These are phyloP conservation scores for Singerocomus rubriflavus DNA, from an alignment of 1,284 basidiomycete genomes.

Conservation along the genomic window DNA sequence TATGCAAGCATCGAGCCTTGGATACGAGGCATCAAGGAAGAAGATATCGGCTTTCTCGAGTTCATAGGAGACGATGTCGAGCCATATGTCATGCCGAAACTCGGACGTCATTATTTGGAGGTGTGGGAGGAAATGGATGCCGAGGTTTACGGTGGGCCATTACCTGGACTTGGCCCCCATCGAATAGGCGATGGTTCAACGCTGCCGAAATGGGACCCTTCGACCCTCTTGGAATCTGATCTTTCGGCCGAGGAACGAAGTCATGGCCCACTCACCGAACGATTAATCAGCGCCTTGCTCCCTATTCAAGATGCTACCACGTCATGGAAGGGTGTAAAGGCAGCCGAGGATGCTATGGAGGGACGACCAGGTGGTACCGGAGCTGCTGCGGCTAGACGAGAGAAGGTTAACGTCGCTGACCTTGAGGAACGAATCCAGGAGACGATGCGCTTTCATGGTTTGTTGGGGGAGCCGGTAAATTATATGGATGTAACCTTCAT, in stretches of 20 bases:
- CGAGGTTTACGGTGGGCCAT: constrained; percentile 43
- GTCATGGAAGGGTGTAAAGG: constrained; percentile 74
- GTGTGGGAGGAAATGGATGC: constrained; percentile 91
- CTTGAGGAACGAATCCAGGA: constrained; percentile 68
- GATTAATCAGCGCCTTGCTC: constrained; percentile 75
- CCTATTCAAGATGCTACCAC: constrained; percentile 55
- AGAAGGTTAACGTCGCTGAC: constrained; percentile 70
- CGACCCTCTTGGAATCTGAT: constrained; percentile 63
- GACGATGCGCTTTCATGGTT: constrained; percentile 68
- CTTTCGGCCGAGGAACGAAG: constrained; percentile 66
- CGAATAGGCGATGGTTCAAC: constrained; percentile 25
- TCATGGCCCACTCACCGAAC: constrained; percentile 76
- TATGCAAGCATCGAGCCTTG: constrained; percentile 85
- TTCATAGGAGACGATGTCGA: constrained; percentile 86
- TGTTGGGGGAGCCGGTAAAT: constrained; percentile 57
- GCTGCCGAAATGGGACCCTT: constrained; percentile 64
- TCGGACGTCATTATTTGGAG: constrained; percentile 87
- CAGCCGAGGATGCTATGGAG: constrained; percentile 80
- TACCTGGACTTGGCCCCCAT: constrained; percentile 39
- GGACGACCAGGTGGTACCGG: constrained; percentile 71
- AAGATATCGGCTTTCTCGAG: constrained; percentile 87
- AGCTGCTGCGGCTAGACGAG: constrained; percentile 65
- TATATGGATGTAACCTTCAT: constrained; percentile 6
- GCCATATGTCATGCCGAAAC: constrained; percentile 80
- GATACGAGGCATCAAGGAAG: constrained; percentile 81